These are phyloP conservation scores for Geosmithia morbida DNA, from an alignment of 2,329 filamentous ascomycete genomes.

Conservation along the genomic window DNA sequence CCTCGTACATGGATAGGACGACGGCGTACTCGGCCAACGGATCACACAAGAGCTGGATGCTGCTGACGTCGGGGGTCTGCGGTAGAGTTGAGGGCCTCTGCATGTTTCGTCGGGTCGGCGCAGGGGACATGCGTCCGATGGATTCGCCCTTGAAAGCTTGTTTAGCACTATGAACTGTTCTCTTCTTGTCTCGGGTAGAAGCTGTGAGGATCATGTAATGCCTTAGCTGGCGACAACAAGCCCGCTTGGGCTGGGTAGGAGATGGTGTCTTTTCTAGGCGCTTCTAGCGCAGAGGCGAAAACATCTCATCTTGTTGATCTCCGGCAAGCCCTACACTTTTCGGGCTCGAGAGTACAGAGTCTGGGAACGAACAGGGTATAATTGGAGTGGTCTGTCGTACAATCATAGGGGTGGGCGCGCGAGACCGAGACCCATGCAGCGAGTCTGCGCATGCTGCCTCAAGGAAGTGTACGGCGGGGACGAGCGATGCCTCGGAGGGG, in stretches of 20 bases:
- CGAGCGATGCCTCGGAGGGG: slow-evolving; percentile 64
- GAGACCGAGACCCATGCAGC: slow-evolving; percentile 41
- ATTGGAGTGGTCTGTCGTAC: slow-evolving; percentile 27
- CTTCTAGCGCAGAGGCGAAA: slow-evolving; percentile 14
- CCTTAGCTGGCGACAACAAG: slow-evolving; percentile 4
- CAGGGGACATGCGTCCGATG: slow-evolving; percentile 19
- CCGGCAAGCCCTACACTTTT: slow-evolving; percentile 30
- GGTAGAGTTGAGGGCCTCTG: slow-evolving; percentile 60
- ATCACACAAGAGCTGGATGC: slow-evolving; percentile 44
- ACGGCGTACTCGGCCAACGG: slow-evolving; percentile 69
- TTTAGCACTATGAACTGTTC: slow-evolving; percentile 23
- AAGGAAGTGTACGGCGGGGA: slow-evolving; percentile 61
- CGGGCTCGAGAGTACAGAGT: slow-evolving; percentile 15
- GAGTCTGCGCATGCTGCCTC: slow-evolving; percentile 63
- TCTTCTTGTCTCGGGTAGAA: slow-evolving; percentile 27
- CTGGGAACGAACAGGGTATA: slow-evolving; percentile 5
- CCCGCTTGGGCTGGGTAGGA: slow-evolving; percentile 18
- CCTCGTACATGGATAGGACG: slow-evolving; percentile 94
- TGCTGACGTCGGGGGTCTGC: slow-evolving; percentile 58
- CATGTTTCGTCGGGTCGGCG: slow-evolving; percentile 43
- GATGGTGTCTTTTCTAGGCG: slow-evolving; percentile 2
- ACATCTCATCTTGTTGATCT: slow-evolving; percentile 9
- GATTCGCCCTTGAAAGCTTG: slow-evolving; percentile 30
- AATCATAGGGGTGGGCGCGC: slow-evolving; percentile 56
- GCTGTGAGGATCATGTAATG: slow-evolving; percentile 29